phyloP scores from a whole-genome alignment of 1,284 basidiomycete species.

The Ganoderma lingzhi region DNA sequence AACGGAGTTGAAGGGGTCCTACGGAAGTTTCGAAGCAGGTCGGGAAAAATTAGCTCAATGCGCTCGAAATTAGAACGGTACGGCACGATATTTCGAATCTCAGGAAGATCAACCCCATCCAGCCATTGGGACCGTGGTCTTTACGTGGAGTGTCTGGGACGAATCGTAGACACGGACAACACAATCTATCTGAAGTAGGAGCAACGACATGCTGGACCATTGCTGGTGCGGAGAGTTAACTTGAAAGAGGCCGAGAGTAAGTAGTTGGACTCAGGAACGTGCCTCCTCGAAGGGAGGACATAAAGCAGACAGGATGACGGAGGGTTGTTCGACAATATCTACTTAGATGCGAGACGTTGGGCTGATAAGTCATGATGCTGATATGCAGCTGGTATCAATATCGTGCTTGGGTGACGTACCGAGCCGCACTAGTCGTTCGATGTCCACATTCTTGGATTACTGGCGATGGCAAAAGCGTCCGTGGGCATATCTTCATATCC shows the following conservation, averaged over 20 bases:
- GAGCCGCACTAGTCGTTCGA: too few relatives aligned
- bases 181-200: not conserved
- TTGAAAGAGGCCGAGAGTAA: not conserved
- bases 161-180: not conserved
- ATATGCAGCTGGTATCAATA: too few relatives aligned
- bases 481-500: too few relatives aligned
- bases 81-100: not conserved
- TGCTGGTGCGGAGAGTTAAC: too few relatives aligned
- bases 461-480: not conserved
- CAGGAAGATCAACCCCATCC: not conserved
- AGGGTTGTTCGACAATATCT: too few relatives aligned
- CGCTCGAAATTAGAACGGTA: not conserved
- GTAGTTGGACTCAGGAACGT: not conserved
- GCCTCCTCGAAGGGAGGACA: not conserved
- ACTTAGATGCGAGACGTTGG: too few relatives aligned
- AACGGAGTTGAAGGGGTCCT: not conserved
- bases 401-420: too few relatives aligned
- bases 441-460: too few relatives aligned
- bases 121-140: not conserved
- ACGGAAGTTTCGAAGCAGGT: slow-evolving; percentile 2
- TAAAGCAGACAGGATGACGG: too few relatives aligned
- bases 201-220: not conserved
- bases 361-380: too few relatives aligned
- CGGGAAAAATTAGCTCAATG: not conserved
- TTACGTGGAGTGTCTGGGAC: not conserved